phyloP scores from a whole-genome alignment of 257 asterid genomes.

The Primulina huaijiensis region DNA sequence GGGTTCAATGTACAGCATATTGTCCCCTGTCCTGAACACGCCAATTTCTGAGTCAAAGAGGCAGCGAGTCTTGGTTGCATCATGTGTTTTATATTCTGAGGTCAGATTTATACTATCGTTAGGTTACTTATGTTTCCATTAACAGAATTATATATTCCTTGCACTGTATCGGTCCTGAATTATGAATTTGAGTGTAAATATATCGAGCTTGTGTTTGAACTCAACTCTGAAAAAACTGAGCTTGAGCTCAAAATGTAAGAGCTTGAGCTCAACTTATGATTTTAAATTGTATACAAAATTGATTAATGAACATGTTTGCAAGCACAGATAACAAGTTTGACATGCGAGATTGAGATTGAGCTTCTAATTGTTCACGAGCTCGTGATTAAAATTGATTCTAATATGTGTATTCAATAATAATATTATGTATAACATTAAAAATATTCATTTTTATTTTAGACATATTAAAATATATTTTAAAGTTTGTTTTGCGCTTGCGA shows the following conservation, averaged over 20 bases:
- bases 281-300: too few relatives aligned
- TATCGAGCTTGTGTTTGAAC: background rate
- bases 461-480: too few relatives aligned
- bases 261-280: background rate
- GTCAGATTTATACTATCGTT: constrained; percentile 43
- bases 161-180: background rate
- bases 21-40: constrained; percentile 91
- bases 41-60: constrained; percentile 88
- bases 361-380: background rate
- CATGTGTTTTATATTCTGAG: constrained; percentile 93
- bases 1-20: constrained; percentile 60
- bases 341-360: background rate
- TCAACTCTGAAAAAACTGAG: background rate
- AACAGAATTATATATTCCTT: constrained; percentile 4
- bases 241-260: background rate
- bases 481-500: background rate
- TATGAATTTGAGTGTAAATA: background rate
- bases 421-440: too few relatives aligned
- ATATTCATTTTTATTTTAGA: too few relatives aligned
- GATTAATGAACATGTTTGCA: background rate
- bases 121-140: constrained; percentile 17
- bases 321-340: background rate
- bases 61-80: constrained; percentile 94
- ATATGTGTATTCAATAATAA: too few relatives aligned
- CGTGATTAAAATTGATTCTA: background rate